phyloP scores from a whole-genome alignment of 139 green algal species.

The Chlorella ohadii region DNA sequence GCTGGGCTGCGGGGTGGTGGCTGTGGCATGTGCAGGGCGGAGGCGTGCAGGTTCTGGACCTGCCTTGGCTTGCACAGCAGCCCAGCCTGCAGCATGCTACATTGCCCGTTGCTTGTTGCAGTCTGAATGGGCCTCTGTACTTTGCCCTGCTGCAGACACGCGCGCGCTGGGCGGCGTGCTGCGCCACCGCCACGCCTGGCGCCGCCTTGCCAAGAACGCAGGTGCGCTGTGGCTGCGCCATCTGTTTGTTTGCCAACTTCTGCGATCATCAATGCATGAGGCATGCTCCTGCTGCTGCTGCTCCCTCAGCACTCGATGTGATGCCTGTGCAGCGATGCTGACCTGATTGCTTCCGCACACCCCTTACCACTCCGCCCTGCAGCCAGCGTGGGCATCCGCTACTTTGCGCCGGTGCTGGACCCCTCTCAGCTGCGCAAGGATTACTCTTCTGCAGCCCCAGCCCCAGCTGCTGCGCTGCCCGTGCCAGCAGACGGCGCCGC shows the following conservation, averaged over 20 bases:
- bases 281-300: too few species aligned
- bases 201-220: neutral
- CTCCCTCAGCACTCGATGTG: neutral
- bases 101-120: too few species aligned
- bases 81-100: too few species aligned
- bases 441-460: too few species aligned
- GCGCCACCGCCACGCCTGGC: neutral
- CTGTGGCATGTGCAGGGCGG: too few species aligned
- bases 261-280: too few species aligned
- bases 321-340: neutral
- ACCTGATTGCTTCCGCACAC: neutral
- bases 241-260: too few species aligned
- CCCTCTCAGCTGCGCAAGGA: conserved; percentile 1
- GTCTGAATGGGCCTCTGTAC: too few species aligned
- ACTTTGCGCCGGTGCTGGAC: conserved; percentile 22
- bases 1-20: too few species aligned
- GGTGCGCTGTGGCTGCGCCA: neutral
- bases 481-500: neutral
- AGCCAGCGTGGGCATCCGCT: conserved; percentile 18
- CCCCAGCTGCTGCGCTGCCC: neutral
- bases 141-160: conserved; percentile 56
- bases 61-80: too few species aligned
- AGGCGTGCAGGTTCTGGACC: too few species aligned
- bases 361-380: neutral
- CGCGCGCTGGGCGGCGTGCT: conserved; percentile 58